phyloP scores from a whole-genome alignment of 1,284 basidiomycete species.

The Psilocybe mexicana region DNA sequence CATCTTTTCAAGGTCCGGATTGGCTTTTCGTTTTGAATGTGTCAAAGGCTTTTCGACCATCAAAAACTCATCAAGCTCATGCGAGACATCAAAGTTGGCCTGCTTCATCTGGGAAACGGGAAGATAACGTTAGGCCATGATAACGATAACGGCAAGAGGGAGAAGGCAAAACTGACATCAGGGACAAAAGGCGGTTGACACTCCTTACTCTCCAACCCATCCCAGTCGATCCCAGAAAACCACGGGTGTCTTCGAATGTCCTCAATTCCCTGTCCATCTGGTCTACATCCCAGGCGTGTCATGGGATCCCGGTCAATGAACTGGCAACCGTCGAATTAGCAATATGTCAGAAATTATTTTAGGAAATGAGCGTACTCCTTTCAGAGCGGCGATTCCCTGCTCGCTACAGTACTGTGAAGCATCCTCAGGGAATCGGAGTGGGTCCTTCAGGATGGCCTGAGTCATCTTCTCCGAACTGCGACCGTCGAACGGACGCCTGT shows the following conservation, averaged over 20 bases:
- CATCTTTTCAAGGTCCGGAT: constrained; percentile 82
- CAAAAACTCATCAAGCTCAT: constrained; percentile 95
- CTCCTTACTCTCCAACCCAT: constrained; percentile 72
- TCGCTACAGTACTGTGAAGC: constrained; percentile 46
- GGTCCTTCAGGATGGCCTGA: constrained; percentile 74
- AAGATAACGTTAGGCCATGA: constrained; percentile 14
- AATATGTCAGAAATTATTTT: constrained; percentile 16
- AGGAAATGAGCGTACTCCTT: constrained; percentile 43
- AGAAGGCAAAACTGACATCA: constrained; percentile 60
- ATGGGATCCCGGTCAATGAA: constrained; percentile 83
- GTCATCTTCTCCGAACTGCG: constrained; percentile 84
- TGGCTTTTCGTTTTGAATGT: constrained; percentile 86
- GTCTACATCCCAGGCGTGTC: constrained; percentile 80
- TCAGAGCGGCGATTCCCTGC: constrained; percentile 43
- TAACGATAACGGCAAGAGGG: constrained; percentile 3
- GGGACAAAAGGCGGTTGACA: constrained; percentile 87
- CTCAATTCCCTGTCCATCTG: constrained; percentile 64
- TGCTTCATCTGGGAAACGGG: constrained; percentile 69
- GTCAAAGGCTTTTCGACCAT: constrained; percentile 97
- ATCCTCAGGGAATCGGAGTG: constrained; percentile 64
- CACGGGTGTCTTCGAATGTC: constrained; percentile 86
- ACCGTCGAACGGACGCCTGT: constrained; percentile 87
- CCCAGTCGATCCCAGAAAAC: constrained; percentile 86
- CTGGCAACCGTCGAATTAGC: constrained; percentile 41
- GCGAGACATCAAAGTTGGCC: constrained; percentile 96